Conservation (phyloP, 495 filamentous ascomycete species). For the Neurospora sp. region DNA sequence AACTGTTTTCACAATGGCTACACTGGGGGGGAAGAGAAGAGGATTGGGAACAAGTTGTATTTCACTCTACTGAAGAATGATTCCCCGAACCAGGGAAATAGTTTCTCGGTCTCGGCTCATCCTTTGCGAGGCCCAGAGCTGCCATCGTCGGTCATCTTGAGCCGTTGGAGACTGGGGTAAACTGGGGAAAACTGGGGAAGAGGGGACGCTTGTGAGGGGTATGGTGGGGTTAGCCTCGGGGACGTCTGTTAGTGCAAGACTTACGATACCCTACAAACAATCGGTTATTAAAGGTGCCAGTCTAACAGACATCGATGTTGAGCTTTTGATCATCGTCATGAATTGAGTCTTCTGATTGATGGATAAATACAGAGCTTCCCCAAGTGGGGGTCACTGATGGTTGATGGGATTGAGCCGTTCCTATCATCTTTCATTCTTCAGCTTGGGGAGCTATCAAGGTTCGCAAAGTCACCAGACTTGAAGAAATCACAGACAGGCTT, state of each 20-base stretch:
- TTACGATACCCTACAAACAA: too few species aligned
- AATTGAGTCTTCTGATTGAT: constrained; percentile 22
- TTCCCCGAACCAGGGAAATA: background rate
- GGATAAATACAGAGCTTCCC: constrained; percentile 18
- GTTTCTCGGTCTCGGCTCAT: background rate
- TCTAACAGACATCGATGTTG: background rate
- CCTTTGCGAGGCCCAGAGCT: background rate
- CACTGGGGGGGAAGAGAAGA: too few species aligned
- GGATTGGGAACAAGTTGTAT: too few species aligned
- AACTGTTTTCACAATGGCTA: too few species aligned
- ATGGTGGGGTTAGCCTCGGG: constrained; percentile 7
- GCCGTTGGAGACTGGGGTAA: background rate
- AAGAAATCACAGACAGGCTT: background rate
- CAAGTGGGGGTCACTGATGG: background rate
- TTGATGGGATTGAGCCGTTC: background rate
- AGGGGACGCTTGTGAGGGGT: background rate
- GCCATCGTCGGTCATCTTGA: background rate
- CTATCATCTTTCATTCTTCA: background rate
- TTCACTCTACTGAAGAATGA: background rate
- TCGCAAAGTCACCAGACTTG: background rate
- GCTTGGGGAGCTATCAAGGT: background rate
- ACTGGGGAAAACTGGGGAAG: background rate
- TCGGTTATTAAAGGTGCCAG: background rate
- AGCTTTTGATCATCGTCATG: background rate
- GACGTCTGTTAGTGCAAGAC: background rate